Conservation (phyloP, 352 stramenopile species). For the Phytophthora sp. region DNA sequence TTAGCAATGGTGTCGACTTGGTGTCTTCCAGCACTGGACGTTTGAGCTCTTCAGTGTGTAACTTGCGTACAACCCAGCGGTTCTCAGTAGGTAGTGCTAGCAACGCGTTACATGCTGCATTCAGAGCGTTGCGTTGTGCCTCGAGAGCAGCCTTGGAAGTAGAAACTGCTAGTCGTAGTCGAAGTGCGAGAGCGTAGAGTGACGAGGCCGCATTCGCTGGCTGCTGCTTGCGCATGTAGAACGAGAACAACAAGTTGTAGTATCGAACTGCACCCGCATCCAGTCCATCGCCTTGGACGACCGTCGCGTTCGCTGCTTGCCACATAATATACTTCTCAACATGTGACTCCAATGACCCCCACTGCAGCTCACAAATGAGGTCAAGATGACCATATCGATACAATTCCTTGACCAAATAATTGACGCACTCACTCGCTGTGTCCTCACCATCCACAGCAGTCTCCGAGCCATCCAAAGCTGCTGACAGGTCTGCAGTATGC, state of each 20-base stretch:
- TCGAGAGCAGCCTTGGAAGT: conserved; percentile 50
- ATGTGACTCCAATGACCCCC: conserved; percentile 58
- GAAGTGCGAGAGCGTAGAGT: conserved; percentile 62
- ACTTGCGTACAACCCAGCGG: conserved; percentile 75
- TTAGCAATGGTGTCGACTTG: conserved; percentile 35
- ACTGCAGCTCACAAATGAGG: conserved; percentile 77
- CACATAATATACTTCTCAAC: conserved; percentile 79
- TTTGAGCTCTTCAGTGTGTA: conserved; percentile 64
- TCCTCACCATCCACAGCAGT: conserved; percentile 23
- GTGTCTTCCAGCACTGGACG: conserved; percentile 5
- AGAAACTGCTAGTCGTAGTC: conserved; percentile 48
- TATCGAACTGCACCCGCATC: conserved; percentile 59
- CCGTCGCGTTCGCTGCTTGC: conserved; percentile 73
- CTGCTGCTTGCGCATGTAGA: conserved; percentile 70
- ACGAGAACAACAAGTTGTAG: conserved; percentile 76
- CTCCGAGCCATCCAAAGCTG: conserved; percentile 26
- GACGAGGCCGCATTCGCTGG: conserved; percentile 64
- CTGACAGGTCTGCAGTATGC: conserved; percentile 57
- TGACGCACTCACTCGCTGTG: conserved; percentile 71
- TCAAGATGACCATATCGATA: conserved; percentile 70
- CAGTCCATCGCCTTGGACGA: conserved; percentile 41
- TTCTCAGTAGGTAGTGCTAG: conserved; percentile 48
- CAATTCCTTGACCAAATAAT: conserved; percentile 77
- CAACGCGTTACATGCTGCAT: conserved; percentile 55
- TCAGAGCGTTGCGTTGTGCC: conserved; percentile 69